Conservation (phyloP, 2,329 filamentous ascomycete species). For the Paramyrothecium roridum region DNA sequence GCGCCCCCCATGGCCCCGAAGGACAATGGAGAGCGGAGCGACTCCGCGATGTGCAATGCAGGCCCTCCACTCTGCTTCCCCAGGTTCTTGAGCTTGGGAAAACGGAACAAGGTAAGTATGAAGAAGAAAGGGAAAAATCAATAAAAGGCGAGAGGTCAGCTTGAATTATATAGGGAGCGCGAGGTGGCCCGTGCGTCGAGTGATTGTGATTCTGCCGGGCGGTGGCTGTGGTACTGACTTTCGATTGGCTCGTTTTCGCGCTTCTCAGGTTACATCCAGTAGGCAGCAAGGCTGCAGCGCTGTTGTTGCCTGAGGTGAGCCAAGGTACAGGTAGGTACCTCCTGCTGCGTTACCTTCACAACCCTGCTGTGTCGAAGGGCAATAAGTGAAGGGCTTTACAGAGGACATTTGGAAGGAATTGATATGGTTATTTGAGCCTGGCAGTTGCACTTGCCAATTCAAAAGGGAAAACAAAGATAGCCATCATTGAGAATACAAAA, state of each 20-base stretch:
- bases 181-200: background rate
- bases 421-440: too few species aligned
- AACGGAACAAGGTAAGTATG: conserved; percentile 51
- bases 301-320: background rate
- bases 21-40: conserved; percentile 45
- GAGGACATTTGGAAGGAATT: too few species aligned
- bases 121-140: conserved; percentile 30
- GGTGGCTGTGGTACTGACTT: background rate
- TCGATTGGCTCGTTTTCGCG: background rate
- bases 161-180: conserved; percentile 10
- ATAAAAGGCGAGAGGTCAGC: conserved; percentile 5
- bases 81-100: conserved; percentile 40
- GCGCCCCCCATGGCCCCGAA: conserved; percentile 47
- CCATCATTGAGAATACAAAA: too few species aligned
- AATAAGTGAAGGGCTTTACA: too few species aligned
- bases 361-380: too few species aligned
- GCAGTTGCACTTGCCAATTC: too few species aligned
- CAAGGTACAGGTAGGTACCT: too few species aligned
- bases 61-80: conserved; percentile 38
- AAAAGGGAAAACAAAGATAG: too few species aligned
- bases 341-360: background rate
- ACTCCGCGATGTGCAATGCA: conserved; percentile 54
- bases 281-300: background rate
- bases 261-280: background rate
- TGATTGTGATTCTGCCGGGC: conserved; percentile 4